Percentiles rank a stretch among this genome's conserved stretches.
These are phyloP conservation scores for Pseudomassariella vexata DNA, from an alignment of 2,329 filamentous ascomycete species.

Conservation along the genomic window DNA sequence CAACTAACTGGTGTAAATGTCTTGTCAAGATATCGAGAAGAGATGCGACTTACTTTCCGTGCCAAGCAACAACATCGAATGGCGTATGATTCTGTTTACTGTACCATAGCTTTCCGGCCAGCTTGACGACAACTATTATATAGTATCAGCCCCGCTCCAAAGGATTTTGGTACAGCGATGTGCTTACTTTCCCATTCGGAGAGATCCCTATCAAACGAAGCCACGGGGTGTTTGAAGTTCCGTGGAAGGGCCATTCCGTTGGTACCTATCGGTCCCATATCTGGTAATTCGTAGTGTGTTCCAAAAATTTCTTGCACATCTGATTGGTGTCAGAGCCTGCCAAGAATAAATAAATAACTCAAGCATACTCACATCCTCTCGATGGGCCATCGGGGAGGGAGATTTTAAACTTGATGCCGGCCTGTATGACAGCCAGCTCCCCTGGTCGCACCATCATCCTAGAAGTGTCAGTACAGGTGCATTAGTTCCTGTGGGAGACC, in stretches of 20 bases:
- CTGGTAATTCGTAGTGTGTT: slow-evolving; percentile 55
- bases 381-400: slow-evolving; percentile 48
- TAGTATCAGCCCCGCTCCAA: too few relatives aligned
- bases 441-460: slow-evolving; percentile 51
- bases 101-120: slow-evolving; percentile 51
- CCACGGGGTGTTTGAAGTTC: slow-evolving; percentile 58
- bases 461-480: slow-evolving; percentile 3
- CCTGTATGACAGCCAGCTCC: slow-evolving; percentile 58
- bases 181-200: slow-evolving; percentile 14
- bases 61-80: slow-evolving; percentile 63
- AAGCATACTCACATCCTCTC: slow-evolving; percentile 37
- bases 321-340: neutral
- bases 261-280: slow-evolving; percentile 59
- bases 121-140: slow-evolving; percentile 45
- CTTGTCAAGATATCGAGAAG: neutral
- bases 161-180: too few relatives aligned
- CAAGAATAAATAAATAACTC: too few relatives aligned
- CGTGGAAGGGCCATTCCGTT: slow-evolving; percentile 58
- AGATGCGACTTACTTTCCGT: slow-evolving; percentile 50
- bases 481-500: slow-evolving; percentile 23
- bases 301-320: slow-evolving; percentile 57
- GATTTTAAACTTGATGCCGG: slow-evolving; percentile 57
- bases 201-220: slow-evolving; percentile 35
- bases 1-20: slow-evolving; percentile 5
- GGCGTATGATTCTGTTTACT: slow-evolving; percentile 56